Evolutionary conservation across 345 rosid species (phyloP).

Genomic region (Mercurialis annua): DNA sequence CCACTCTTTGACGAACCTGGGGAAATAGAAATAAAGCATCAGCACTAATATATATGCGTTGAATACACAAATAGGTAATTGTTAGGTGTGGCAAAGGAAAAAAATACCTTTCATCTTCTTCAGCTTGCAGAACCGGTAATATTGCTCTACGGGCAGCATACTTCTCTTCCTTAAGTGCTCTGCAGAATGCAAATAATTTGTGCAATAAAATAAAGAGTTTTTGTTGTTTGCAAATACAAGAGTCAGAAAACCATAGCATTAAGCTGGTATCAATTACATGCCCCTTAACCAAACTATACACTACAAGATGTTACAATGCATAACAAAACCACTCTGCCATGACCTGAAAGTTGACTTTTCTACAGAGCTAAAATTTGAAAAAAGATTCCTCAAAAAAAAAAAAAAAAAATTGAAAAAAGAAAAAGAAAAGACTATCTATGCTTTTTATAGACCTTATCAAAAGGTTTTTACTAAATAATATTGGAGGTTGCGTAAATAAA

Average conservation of each 20-base stretch:
- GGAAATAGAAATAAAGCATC: background rate
- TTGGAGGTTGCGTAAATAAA: background rate
- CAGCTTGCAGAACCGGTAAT: slow-evolving; percentile 92
- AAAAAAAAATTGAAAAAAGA: no score
- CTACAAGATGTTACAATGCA: background rate
- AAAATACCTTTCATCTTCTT: slow-evolving; percentile 92
- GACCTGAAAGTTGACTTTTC: background rate
- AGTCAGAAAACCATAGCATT: background rate
- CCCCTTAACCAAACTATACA: background rate
- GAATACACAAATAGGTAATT: background rate
- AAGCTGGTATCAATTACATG: background rate
- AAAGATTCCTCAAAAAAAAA: no score
- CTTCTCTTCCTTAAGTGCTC: slow-evolving; percentile 97
- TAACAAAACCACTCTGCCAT: background rate
- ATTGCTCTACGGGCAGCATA: slow-evolving; percentile 85
- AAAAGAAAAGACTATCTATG: background rate
- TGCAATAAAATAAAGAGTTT: background rate
- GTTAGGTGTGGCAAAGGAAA: background rate
- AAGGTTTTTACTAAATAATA: background rate
- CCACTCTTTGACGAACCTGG: slow-evolving; percentile 94
- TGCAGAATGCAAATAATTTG: slow-evolving; percentile 28
- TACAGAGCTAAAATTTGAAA: background rate
- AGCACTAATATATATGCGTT: background rate
- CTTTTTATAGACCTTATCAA: background rate
- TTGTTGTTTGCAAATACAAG: background rate